These are phyloP conservation scores for Spergularia azorica DNA, from an alignment of 179 eudicot genomes.

Conservation along the genomic window DNA sequence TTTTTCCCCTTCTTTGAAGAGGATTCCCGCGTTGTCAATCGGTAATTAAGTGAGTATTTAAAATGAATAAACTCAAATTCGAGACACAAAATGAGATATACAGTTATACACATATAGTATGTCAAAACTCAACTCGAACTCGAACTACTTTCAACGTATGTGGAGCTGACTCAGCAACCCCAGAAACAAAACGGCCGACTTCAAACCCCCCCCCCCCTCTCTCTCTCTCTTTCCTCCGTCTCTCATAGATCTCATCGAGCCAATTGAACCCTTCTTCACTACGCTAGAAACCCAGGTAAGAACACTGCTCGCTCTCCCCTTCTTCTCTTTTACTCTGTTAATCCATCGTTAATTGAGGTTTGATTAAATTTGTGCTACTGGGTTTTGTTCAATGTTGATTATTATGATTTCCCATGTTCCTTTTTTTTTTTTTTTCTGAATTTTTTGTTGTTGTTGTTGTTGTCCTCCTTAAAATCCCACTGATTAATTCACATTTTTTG, in stretches of 20 bases:
- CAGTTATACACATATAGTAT: too few species aligned
- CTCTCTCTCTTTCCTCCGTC: not conserved
- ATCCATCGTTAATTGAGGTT: not conserved
- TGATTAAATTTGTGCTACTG: not conserved
- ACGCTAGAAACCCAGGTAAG: constrained; percentile 1
- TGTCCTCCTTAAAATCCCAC: not conserved
- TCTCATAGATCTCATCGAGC: constrained; percentile 24
- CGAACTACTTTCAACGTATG: too few species aligned
- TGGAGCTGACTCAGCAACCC: too few species aligned
- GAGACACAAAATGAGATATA: too few species aligned
- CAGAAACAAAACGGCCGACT: constrained; percentile 10
- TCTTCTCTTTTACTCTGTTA: not conserved
- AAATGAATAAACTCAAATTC: too few species aligned
- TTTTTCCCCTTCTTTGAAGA: too few species aligned
- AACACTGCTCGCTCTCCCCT: too few species aligned
- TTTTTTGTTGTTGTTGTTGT: not conserved
- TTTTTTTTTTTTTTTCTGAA: not conserved
- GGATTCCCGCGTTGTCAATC: too few species aligned
- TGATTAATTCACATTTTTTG: not conserved
- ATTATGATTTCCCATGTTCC: constrained; percentile 10
- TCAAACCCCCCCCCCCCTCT: not conserved
- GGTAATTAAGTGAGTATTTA: too few species aligned
- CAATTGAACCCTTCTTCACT: not conserved
- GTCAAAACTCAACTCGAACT: too few species aligned
- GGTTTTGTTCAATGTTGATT: constrained; percentile 7